Evolutionary conservation across 2,329 filamentous ascomycete genomes (phyloP).

Genomic region (Didymella exigua): DNA sequence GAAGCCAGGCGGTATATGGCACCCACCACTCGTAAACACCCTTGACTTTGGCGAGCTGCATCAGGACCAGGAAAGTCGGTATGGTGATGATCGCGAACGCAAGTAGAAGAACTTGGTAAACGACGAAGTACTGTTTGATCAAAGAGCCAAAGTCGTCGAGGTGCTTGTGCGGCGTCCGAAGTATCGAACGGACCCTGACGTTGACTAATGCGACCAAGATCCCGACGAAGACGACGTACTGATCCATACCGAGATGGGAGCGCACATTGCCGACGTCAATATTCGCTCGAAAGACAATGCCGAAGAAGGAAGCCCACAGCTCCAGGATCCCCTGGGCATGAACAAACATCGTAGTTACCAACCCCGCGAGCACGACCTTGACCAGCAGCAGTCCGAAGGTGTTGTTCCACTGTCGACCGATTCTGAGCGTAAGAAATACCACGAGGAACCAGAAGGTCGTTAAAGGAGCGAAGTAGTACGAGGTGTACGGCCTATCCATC

Average conservation of each 20-base stretch:
- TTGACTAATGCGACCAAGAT: slow-evolving; percentile 57
- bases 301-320: slow-evolving; percentile 46
- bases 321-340: slow-evolving; percentile 53
- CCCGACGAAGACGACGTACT: slow-evolving; percentile 62
- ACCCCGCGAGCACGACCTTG: slow-evolving; percentile 57
- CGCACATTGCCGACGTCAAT: slow-evolving; percentile 59
- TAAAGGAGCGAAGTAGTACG: slow-evolving; percentile 65
- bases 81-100: slow-evolving; percentile 33
- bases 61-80: slow-evolving; percentile 45
- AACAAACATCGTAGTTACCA: slow-evolving; percentile 49
- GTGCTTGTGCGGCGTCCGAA: slow-evolving; percentile 21
- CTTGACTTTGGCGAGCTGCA: slow-evolving; percentile 43
- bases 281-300: slow-evolving; percentile 52
- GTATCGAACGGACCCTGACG: slow-evolving; percentile 28
- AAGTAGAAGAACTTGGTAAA: slow-evolving; percentile 20
- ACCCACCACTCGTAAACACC: slow-evolving; percentile 58
- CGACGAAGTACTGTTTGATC: slow-evolving; percentile 23
- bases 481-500: slow-evolving; percentile 61
- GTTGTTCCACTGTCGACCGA: slow-evolving; percentile 52
- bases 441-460: slow-evolving; percentile 68
- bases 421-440: slow-evolving; percentile 59
- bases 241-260: slow-evolving; percentile 59
- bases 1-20: slow-evolving; percentile 60
- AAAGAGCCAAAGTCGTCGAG: slow-evolving; percentile 26
- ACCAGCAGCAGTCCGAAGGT: slow-evolving; percentile 51